Evolutionary conservation across 2,329 filamentous ascomycete genomes (phyloP), one percentile per base, ranked within the genome.

Genomic region (Calonectria ilicicola): DNA sequence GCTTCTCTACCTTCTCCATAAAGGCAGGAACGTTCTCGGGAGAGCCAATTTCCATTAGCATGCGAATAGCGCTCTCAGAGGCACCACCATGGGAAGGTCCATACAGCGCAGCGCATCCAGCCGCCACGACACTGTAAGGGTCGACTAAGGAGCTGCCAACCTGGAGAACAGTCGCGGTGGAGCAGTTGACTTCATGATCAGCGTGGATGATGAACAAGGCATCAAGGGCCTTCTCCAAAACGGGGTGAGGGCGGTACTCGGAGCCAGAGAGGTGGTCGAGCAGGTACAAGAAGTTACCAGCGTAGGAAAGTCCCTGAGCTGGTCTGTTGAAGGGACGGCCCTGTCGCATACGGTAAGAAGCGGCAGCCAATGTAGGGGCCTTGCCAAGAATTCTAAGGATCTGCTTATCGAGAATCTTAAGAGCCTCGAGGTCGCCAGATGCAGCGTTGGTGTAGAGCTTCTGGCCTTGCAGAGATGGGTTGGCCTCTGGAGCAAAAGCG

Each of bases 61-160:
- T 88, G 60, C 87, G 86, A 77, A 90, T 90, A 0, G 89, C 89
- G 26, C 87, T 86, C 74, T 91, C 90, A 0, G 88, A 89, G 3
- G 90, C 90, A n/a, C 89, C 90, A 68, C 89, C 90, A 79, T 91
- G 90, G 0, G 90, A 87, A 0, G 89, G 89, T 0, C 90, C 90
- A 75, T 90, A 89, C 2, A 88, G 84, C 0, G 88, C 88, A 0
- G 89, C 85, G n/a, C 87, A 86, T 6, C 88, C 84, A 0, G 89
- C 87, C 1, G 88, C 82, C 15, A 91, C 87, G 21, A 89, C 84
- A 74, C 86, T 89, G 72, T 84, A 90, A 0, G 89, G 89, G 76
- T 91, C 90, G 0, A 90, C 87, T 14, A 91, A 80, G 0, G 88
- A 88, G 68, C 87, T 89, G 9, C 89, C 89, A 23, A 90, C 88